Conservation (phyloP, 106 monocot genomes). For the Apostasia shenzhenica region DNA sequence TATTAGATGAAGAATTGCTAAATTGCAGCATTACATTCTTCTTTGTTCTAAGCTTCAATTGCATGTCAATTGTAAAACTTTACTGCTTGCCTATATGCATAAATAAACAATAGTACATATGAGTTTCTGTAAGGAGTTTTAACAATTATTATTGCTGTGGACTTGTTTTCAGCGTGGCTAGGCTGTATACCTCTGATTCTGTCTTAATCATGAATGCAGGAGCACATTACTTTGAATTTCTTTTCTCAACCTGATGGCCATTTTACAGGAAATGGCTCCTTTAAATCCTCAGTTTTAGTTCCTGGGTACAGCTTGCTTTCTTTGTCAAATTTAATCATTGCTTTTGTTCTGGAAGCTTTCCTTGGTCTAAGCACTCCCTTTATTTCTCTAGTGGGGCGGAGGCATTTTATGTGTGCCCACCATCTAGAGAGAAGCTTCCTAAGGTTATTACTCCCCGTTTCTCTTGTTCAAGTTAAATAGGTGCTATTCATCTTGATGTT, state of each 20-base stretch:
- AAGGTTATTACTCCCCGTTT: slow-evolving; percentile 36
- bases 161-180: too few relatives aligned
- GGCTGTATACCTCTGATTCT: background rate
- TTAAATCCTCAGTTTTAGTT: slow-evolving; percentile 66
- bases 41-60: too few relatives aligned
- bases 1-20: too few relatives aligned
- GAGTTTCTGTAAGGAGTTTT: too few relatives aligned
- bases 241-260: slow-evolving; percentile 89
- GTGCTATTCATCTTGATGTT: background rate
- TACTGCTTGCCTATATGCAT: too few relatives aligned
- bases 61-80: too few relatives aligned
- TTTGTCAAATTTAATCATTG: background rate
- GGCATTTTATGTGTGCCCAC: slow-evolving; percentile 85
- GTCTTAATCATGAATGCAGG: slow-evolving; percentile 43
- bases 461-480: background rate
- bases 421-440: slow-evolving; percentile 68
- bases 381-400: slow-evolving; percentile 41
- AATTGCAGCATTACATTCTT: too few relatives aligned
- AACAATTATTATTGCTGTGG: too few relatives aligned
- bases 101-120: too few relatives aligned
- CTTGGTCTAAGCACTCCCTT: background rate
- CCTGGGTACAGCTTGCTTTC: slow-evolving; percentile 51
- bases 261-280: slow-evolving; percentile 51
- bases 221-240: slow-evolving; percentile 67
- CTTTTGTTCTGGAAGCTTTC: background rate